phyloP scores from a whole-genome alignment of 306 rosid genomes.

The barrel medic (Medicago truncatula) region MtrunA17r5.0-ANR NC_053043.1:13331501-13332000 shows the following conservation, averaged over 20 bases:
- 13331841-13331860: not conserved
- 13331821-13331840: not conserved
- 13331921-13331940: conserved; percentile 65
- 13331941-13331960: conserved; percentile 67
- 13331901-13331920: conserved; percentile 56
- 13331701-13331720: conserved; percentile 18
- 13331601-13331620: conserved; percentile 59
- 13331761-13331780: too few relatives aligned
- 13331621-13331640: conserved; percentile 51
- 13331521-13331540: conserved; percentile 66
- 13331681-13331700: conserved; percentile 33
- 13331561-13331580: conserved; percentile 96
- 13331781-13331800: too few relatives aligned
- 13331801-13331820: not conserved
- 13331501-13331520: conserved; percentile 44
- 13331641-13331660: conserved; percentile 49
- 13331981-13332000: conserved; percentile 80
- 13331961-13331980: conserved; percentile 58
- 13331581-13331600: conserved; percentile 94
- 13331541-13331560: conserved; percentile 52
- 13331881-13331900: conserved; percentile 50
- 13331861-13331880: conserved; percentile 30
- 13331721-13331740: not conserved
- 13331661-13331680: conserved; percentile 41
- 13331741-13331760: too few relatives aligned